Conservation (phyloP, 768 basidiomycete species). For the Phlebiopsis gigantea region DNA sequence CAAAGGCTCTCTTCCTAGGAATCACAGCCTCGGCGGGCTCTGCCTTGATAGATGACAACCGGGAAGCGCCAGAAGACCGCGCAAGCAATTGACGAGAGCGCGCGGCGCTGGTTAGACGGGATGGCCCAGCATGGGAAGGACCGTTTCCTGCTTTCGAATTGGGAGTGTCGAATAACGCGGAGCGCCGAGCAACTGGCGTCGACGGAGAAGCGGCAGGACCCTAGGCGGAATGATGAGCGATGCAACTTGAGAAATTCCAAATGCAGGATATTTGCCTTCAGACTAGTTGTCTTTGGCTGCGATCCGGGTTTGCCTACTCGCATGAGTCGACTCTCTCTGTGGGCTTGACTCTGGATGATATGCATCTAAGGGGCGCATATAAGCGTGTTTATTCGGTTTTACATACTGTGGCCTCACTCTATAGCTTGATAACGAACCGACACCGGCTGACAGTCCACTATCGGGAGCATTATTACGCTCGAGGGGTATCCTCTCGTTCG, state of each 20-base stretch:
- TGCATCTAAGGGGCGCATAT: constrained; percentile 10
- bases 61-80: background rate
- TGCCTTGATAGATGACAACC: constrained; percentile 10
- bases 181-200: background rate
- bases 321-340: constrained; percentile 5
- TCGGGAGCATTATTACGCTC: constrained; percentile 27
- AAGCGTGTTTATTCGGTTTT: background rate
- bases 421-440: constrained; percentile 44
- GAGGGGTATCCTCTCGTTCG: constrained; percentile 29
- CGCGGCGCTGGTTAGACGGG: constrained; percentile 5
- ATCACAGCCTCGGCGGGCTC: constrained; percentile 23
- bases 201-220: background rate
- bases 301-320: background rate
- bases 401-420: constrained; percentile 28
- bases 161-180: constrained; percentile 3
- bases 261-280: background rate
- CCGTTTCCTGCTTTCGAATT: background rate
- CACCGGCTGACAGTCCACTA: constrained; percentile 38
- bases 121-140: background rate
- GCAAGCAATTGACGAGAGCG: background rate
- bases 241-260: background rate
- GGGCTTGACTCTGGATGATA: constrained; percentile 8
- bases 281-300: background rate
- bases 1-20: constrained; percentile 34
- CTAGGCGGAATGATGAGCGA: background rate